A percentile compares a stretch with the other conserved stretches of the same genome.
Conservation (phyloP, 352 stramenopile species). For the Aphanomyces euteiches region DNA sequence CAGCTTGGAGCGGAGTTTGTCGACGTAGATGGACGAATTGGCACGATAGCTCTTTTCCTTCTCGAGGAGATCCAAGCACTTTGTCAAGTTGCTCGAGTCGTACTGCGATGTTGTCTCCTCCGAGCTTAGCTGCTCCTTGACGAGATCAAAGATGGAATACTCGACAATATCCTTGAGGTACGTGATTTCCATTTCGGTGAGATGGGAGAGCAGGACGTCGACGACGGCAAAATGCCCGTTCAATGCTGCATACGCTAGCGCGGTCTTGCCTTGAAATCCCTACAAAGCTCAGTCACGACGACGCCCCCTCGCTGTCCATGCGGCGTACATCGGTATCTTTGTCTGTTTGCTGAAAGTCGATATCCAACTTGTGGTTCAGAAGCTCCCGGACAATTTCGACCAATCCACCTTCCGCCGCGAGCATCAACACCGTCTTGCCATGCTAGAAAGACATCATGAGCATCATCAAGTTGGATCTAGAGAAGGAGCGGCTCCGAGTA, state of each 20-base stretch:
- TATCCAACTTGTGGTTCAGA: conserved; percentile 12
- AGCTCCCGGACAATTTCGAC: conserved; percentile 21
- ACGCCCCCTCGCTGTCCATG: background rate
- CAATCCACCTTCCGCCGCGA: conserved; percentile 18
- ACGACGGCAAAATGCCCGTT: conserved; percentile 19
- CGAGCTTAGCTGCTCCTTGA: conserved; percentile 1
- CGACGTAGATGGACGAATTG: conserved; percentile 26
- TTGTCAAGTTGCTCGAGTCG: background rate
- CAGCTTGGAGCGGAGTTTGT: conserved; percentile 23
- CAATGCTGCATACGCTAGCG: conserved; percentile 21
- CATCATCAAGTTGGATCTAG: no score
- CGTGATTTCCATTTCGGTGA: conserved; percentile 25
- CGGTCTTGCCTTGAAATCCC: conserved; percentile 20
- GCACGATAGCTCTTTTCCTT: conserved; percentile 28
- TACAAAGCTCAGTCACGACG: background rate
- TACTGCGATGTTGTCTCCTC: background rate
- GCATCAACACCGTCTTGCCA: conserved; percentile 25
- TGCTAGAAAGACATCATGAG: background rate
- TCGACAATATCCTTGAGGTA: conserved; percentile 13
- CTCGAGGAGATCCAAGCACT: conserved; percentile 23
- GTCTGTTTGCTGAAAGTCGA: conserved; percentile 22
- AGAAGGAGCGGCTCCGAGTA: background rate
- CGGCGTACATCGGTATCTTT: background rate
- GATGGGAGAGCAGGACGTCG: conserved; percentile 18
- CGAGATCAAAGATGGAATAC: conserved; percentile 1